Base-by-base conservation (phyloP, 2,329 filamentous ascomycete genomes). In the Pseudogymnoascus sp. region DNA sequence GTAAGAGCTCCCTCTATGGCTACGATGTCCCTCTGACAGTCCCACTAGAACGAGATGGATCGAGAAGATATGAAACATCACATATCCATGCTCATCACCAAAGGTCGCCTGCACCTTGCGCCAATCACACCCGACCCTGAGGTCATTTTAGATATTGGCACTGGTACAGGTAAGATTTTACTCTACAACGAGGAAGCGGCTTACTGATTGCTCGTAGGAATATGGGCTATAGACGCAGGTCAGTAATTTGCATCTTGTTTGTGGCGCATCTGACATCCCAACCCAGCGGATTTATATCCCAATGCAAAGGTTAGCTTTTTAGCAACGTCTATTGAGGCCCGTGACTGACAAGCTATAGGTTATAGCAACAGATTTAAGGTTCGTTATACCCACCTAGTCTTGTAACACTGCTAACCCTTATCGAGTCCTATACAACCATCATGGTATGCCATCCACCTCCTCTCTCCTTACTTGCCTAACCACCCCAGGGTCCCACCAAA, bases 401-500 rank as follows among this genome's bases (percentile, higher is more conserved):
- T 3, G 7, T n/a, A 52, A 5, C 3, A 18, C 27, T 55, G 5
- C 45, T 55, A 55, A 55, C 45, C 0, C 2, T 6, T 6, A 15
- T 10, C 48, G 33, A 55, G 48, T 4, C 48, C 48, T 12, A 55
- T 55, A 55, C 48, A 55, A 10, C 48, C 48, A 9, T 2, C 6
- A 55, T 55, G 48, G 48, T 33, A 33, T 2, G 48, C 27, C 48
- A 33, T 33, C 13, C 13, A 6, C 12, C 8, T 33, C 29, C 27
- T 33, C 27, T 5, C 27, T 10, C 48, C 7, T 29, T 9, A 1
- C 29, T 29, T 4, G 1, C 13, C 29, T 55, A 33, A 55, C 29
- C 48, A 33, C 1, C 48, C n/a, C n/a, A 55, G 45, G 45, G 74
- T 80, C 3, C 79, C 79, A 25, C 76, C 78, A 15, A 82, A 82